Conservation (phyloP, 1,284 basidiomycete species). For the Microbotryum violaceum region DNA sequence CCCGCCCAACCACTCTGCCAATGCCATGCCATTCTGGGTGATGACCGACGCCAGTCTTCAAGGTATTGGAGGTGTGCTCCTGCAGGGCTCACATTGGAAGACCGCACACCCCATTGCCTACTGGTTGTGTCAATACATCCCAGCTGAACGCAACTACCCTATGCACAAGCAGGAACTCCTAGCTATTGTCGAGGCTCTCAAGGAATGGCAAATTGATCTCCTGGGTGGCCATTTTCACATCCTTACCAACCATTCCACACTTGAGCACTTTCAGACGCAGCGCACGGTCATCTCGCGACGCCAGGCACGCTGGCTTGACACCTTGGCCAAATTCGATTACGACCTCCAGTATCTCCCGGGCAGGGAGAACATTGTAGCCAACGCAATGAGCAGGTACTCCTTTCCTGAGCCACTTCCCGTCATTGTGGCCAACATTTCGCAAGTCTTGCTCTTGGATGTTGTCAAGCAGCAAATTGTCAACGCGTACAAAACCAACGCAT, state of each 20-base stretch:
- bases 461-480: slow-evolving; percentile 33
- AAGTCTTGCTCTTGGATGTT: slow-evolving; percentile 38
- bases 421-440: slow-evolving; percentile 39
- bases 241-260: slow-evolving; percentile 44
- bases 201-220: slow-evolving; percentile 16
- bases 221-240: slow-evolving; percentile 39
- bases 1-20: too few species aligned
- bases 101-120: slow-evolving; percentile 23
- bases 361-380: too few species aligned
- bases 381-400: slow-evolving; percentile 19
- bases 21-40: too few species aligned
- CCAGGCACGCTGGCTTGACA: too few species aligned
- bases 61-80: too few species aligned
- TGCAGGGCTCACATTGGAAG: too few species aligned
- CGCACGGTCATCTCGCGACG: too few species aligned
- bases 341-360: too few species aligned
- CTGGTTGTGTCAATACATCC: slow-evolving; percentile 14
- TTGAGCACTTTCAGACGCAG: too few species aligned
- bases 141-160: slow-evolving; percentile 23
- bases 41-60: too few species aligned
- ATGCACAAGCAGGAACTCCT: slow-evolving; percentile 25
- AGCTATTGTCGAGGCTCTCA: slow-evolving; percentile 18
- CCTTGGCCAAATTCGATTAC: too few species aligned
- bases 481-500: slow-evolving; percentile 39
- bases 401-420: slow-evolving; percentile 6